Conservation (phyloP, 2,329 filamentous ascomycete species). For the Lomentospora prolificans region DNA sequence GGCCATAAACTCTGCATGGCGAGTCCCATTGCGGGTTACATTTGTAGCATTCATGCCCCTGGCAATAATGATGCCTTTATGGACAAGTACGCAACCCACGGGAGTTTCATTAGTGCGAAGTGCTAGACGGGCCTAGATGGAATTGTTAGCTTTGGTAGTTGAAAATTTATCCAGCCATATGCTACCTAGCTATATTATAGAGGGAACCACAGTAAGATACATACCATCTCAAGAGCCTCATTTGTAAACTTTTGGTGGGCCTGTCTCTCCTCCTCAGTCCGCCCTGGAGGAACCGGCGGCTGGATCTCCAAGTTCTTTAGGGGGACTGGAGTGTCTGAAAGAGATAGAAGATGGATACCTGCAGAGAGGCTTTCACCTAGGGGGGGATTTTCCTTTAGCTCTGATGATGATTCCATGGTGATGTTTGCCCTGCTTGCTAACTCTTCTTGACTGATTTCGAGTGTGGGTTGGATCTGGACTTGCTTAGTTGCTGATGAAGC, state of each 20-base stretch:
- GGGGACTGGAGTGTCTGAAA: background rate
- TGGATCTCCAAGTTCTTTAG: slow-evolving; percentile 7
- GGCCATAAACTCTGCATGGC: slow-evolving; percentile 92
- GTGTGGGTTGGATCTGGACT: too few species aligned
- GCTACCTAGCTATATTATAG: background rate
- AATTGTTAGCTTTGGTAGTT: slow-evolving; percentile 15
- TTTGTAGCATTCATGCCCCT: slow-evolving; percentile 97
- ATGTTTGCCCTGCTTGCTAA: background rate
- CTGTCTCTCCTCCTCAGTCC: slow-evolving; percentile 23
- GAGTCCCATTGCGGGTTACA: slow-evolving; percentile 77
- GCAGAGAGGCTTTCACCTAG: background rate
- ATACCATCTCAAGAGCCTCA: slow-evolving; percentile 78
- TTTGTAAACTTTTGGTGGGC: slow-evolving; percentile 61
- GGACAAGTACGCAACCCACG: slow-evolving; percentile 89
- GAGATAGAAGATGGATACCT: background rate
- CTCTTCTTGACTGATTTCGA: background rate
- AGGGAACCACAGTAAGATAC: slow-evolving; percentile 15
- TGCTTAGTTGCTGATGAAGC: too few species aligned
- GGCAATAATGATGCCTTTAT: slow-evolving; percentile 69
- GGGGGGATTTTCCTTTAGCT: background rate
- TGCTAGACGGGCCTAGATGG: slow-evolving; percentile 66
- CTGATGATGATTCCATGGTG: background rate
- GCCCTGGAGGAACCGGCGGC: slow-evolving; percentile 10
- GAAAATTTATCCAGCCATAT: background rate
- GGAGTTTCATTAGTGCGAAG: slow-evolving; percentile 84